A percentile compares a stretch with the other conserved stretches of the same genome.
These are phyloP conservation scores for Wickerhamiella sorbophila DNA, from an alignment of 805 yeast genomes.

Conservation along the genomic window DNA sequence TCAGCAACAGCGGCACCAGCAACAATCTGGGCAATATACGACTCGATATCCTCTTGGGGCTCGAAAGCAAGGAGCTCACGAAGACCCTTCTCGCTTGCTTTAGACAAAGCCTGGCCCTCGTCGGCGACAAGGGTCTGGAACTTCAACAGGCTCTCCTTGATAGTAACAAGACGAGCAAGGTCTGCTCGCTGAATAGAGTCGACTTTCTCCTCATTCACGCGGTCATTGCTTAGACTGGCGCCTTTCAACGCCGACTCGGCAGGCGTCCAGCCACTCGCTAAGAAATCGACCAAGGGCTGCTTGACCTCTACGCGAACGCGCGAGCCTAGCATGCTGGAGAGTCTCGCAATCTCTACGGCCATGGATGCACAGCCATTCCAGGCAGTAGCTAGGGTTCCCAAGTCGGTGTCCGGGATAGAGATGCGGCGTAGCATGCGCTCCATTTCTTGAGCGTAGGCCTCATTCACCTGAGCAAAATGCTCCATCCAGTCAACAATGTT, in stretches of 20 bases:
- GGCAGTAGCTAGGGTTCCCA: constrained; percentile 22
- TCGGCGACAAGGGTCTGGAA: constrained; percentile 50
- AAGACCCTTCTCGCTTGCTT: constrained; percentile 47
- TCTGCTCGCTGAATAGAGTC: constrained; percentile 36
- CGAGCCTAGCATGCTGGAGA: constrained; percentile 23
- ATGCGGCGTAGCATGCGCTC: constrained; percentile 19
- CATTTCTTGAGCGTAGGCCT: constrained; percentile 35
- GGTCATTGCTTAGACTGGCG: constrained; percentile 1
- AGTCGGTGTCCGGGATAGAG: constrained; percentile 11
- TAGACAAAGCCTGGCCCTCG: constrained; percentile 31
- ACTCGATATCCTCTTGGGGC: constrained; percentile 43
- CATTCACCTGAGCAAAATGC: constrained; percentile 36
- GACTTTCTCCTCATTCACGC: constrained; percentile 33
- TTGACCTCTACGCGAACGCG: constrained; percentile 28
- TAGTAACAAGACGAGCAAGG: constrained; percentile 37
- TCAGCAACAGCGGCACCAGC: constrained; percentile 16
- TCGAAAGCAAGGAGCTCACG: constrained; percentile 50
- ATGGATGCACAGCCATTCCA: constrained; percentile 18
- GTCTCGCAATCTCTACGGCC: constrained; percentile 22
- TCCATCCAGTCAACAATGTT: constrained; percentile 49
- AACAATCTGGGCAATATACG: constrained; percentile 33
- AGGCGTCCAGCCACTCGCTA: constrained; percentile 29
- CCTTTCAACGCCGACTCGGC: constrained; percentile 9
- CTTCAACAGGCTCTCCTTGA: constrained; percentile 53
- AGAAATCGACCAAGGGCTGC: constrained; percentile 24